These are phyloP conservation scores for Yarrowia sp. DNA, from an alignment of 805 yeast genomes.

Conservation along the genomic window DNA sequence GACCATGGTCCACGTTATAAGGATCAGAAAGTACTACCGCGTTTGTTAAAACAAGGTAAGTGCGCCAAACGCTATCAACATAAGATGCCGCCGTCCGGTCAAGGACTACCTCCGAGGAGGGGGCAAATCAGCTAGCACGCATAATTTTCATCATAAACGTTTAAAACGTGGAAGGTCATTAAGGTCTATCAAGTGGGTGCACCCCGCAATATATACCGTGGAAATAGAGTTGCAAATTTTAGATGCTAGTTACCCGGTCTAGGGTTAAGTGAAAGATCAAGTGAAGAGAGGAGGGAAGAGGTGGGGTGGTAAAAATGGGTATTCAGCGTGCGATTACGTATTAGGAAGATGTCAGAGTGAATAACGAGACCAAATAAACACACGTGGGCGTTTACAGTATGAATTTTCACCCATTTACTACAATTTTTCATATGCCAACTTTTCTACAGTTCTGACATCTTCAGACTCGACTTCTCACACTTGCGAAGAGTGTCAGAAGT, in stretches of 20 bases:
- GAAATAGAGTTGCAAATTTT: slow-evolving; percentile 12
- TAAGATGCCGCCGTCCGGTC: slow-evolving; percentile 47
- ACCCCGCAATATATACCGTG: slow-evolving; percentile 1
- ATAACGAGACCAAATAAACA: no score
- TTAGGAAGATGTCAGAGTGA: rapidly evolving
- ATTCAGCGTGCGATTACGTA: rapidly evolving
- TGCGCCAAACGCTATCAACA: slow-evolving; percentile 48
- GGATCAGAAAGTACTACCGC: slow-evolving; percentile 46
- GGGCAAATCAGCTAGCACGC: slow-evolving; percentile 46
- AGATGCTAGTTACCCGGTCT: slow-evolving; percentile 30
- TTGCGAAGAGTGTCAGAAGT: no score
- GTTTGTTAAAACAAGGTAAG: slow-evolving; percentile 47
- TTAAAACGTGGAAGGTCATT: slow-evolving; percentile 50
- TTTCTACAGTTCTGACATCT: no score
- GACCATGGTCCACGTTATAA: background rate
- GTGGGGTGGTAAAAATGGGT: background rate
- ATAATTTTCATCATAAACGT: slow-evolving; percentile 48
- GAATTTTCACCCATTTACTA: rapidly evolving
- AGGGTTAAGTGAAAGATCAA: slow-evolving; percentile 4
- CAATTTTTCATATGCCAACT: no score
- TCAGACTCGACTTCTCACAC: no score
- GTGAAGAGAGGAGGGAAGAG: background rate
- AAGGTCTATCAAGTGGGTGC: slow-evolving; percentile 40
- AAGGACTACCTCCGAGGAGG: slow-evolving; percentile 44
- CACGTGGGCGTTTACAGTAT: no score